Evolutionary conservation across 768 basidiomycete species (phyloP).

Genomic region (Mycena rebaudengoi): DNA sequence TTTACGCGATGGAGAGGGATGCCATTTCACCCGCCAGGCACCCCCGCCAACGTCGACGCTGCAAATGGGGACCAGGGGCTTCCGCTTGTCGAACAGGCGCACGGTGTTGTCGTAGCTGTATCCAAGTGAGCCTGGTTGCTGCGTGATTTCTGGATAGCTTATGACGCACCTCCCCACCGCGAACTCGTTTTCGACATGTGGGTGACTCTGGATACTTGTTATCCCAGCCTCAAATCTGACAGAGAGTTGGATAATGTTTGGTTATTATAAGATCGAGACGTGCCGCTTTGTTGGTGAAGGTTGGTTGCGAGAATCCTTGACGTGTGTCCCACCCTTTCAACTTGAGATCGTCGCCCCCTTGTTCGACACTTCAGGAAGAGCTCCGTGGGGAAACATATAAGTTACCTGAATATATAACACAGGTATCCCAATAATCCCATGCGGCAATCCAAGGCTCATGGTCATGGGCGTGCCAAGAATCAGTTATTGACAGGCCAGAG

Average conservation of each 20-base stretch:
- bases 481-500: constrained; percentile 50
- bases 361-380: not conserved
- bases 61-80: constrained; percentile 62
- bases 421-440: constrained; percentile 88
- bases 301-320: constrained; percentile 63
- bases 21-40: constrained; percentile 97
- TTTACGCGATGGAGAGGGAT: constrained; percentile 73
- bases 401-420: constrained; percentile 85
- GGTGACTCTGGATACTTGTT: constrained; percentile 89
- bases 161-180: constrained; percentile 86
- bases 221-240: constrained; percentile 91
- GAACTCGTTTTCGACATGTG: constrained; percentile 78
- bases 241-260: not conserved
- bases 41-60: constrained; percentile 85
- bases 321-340: constrained; percentile 93
- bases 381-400: not conserved
- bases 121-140: not conserved
- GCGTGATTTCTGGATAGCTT: not conserved
- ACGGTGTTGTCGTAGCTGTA: constrained; percentile 85
- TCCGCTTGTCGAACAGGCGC: constrained; percentile 84
- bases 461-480: constrained; percentile 89
- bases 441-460: constrained; percentile 94
- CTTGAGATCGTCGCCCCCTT: constrained; percentile 93
- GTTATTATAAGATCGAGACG: constrained; percentile 4
- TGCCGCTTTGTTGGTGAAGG: constrained; percentile 80